Evolutionary conservation across 2,329 filamentous ascomycete genomes (phyloP).

Genomic region (Calonectria honghensis): DNA sequence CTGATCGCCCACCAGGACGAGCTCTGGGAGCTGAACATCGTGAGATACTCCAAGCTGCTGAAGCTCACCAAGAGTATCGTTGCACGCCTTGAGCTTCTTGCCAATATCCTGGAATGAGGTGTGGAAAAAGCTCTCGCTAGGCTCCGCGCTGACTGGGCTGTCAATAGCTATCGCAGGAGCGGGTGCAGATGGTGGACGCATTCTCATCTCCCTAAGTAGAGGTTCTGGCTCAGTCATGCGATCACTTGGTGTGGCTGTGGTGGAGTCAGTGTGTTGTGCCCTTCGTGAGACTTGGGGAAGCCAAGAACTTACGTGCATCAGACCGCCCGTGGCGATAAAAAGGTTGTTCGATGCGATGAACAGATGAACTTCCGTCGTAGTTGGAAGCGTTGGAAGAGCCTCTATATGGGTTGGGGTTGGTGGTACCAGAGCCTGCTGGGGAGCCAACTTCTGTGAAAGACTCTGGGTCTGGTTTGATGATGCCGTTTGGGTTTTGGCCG

Average conservation of each 20-base stretch:
- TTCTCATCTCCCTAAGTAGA: constrained; percentile 62
- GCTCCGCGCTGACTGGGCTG: constrained; percentile 54
- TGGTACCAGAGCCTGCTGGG: constrained; percentile 42
- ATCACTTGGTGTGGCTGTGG: constrained; percentile 62
- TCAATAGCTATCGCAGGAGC: constrained; percentile 36
- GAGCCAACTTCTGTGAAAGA: constrained; percentile 38
- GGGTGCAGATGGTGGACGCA: constrained; percentile 43
- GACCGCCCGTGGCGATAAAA: constrained; percentile 58
- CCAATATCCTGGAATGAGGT: constrained; percentile 73
- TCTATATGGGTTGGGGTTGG: constrained; percentile 33
- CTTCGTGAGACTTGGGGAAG: neutral
- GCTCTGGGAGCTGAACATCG: constrained; percentile 82
- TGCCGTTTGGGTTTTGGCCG: constrained; percentile 30
- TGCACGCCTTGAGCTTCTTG: constrained; percentile 77
- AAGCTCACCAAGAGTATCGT: constrained; percentile 80
- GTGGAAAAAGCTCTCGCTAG: constrained; percentile 63
- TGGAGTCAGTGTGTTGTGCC: constrained; percentile 36
- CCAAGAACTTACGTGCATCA: constrained; percentile 61
- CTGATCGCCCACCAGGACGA: constrained; percentile 90
- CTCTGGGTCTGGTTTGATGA: constrained; percentile 56
- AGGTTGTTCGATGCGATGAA: constrained; percentile 47
- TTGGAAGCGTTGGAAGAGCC: constrained; percentile 47
- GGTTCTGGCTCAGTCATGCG: constrained; percentile 60
- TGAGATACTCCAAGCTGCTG: constrained; percentile 84
- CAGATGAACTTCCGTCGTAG: constrained; percentile 45